A percentile compares a stretch with the other conserved stretches of the same genome.
Evolutionary conservation across 2,329 filamentous ascomycete genomes (phyloP).

Genomic region (Sporothrix variecibatus): DNA sequence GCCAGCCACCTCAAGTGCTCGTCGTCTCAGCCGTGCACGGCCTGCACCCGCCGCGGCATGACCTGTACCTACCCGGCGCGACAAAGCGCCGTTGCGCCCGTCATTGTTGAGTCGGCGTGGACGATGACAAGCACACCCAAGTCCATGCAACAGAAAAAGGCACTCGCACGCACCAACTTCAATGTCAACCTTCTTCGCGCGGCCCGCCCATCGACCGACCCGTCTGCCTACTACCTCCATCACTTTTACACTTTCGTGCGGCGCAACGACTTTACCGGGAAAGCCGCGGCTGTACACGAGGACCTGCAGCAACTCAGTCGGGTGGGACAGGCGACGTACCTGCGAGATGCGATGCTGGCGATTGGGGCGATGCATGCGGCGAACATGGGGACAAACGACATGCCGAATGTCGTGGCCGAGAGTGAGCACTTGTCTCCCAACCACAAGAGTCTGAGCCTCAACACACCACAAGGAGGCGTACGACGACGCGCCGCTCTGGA

Average conservation of each 20-base stretch:
- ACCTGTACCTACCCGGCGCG: background rate
- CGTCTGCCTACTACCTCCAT: background rate
- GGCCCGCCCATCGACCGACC: background rate
- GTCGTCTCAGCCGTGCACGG: background rate
- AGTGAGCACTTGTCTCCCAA: background rate
- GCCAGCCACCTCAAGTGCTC: slow-evolving; percentile 14
- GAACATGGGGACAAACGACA: background rate
- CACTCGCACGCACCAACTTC: background rate
- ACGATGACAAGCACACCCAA: background rate
- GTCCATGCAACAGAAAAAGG: too few species aligned
- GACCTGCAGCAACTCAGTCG: slow-evolving; percentile 1
- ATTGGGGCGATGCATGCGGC: slow-evolving; percentile 1
- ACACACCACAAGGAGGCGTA: background rate
- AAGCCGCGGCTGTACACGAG: background rate
- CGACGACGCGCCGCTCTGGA: background rate
- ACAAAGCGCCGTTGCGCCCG: background rate
- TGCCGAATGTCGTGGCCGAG: background rate
- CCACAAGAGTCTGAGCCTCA: background rate
- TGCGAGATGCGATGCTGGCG: slow-evolving; percentile 8
- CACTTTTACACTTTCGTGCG: background rate
- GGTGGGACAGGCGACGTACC: background rate
- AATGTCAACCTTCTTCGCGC: background rate
- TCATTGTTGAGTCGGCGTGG: slow-evolving; percentile 14
- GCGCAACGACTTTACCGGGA: slow-evolving; percentile 10
- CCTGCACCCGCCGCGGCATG: slow-evolving; percentile 5